Base-by-base conservation (phyloP, 2,329 filamentous ascomycete genomes). In the Scolecobasidium constrictum region DNA sequence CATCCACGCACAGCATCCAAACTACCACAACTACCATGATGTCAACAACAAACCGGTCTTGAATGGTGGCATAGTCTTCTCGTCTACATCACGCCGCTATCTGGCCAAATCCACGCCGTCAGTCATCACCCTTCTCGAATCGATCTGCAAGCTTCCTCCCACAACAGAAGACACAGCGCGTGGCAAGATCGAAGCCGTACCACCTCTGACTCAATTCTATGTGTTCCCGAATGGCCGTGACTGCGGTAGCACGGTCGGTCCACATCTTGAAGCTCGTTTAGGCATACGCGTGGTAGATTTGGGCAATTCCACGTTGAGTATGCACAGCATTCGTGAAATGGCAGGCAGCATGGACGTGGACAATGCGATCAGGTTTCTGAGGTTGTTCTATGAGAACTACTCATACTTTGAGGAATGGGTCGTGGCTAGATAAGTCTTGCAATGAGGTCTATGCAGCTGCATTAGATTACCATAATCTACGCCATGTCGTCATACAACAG, bases 281-380 rank as follows among this genome's bases (percentile, higher is more conserved):
- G 92, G 92, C 44, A 78, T 86, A 43, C 73, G 90, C 48, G 96
- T 92, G 2, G 71, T 96, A 35, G 92, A 98, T 64, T 65, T 96
- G 44, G 90, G 90, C 7, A 96, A 95, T 64, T 82, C 90, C 18
- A 88, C 95, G 68, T 69, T 95, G 49, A 87, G 83, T 58, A 96
- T 96, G 90, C 90, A 96, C 66, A 92, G 84, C 57, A 95, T 95
- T 56, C 78, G 90, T 43, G 90, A 96, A 71, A 94, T 85, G 35
- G 85, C 84, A 17, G 92, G 90, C 31, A 78, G 82, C 1, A 77
- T 86, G 53, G 90, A 96, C 64, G 83, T 95, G 1, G 84, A 83
- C 52, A 77, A 90, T 64, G 83, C 84, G 0, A 79, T 94, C 49
- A 81, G 82, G 55, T 61, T 96, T 41, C 95, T 96, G 61, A 78